Evolutionary conservation across 257 asterid species (phyloP).

Genomic region (Plantago ovata): DNA sequence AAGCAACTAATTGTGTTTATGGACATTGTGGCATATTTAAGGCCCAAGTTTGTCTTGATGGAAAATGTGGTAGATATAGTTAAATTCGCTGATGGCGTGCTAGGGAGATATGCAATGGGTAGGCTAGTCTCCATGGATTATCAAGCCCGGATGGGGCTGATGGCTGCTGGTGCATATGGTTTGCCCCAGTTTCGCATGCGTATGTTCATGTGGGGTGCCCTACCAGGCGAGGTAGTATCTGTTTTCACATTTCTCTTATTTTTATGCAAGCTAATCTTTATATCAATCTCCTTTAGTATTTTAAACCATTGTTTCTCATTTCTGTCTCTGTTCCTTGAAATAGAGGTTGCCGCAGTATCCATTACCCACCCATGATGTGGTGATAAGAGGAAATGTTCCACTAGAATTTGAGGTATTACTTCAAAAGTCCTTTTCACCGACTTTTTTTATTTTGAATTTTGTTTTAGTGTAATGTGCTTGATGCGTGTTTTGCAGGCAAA

Average conservation of each 20-base stretch:
- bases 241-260: too few relatives aligned
- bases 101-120: constrained; percentile 76
- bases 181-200: constrained; percentile 97
- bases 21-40: constrained; percentile 56
- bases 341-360: constrained; percentile 78
- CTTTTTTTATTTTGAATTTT: not conserved
- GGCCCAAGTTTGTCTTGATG: constrained; percentile 69
- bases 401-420: constrained; percentile 61
- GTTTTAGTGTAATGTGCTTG: not conserved
- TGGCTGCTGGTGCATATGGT: constrained; percentile 91
- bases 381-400: constrained; percentile 50
- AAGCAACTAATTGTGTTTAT: constrained; percentile 58
- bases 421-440: not conserved
- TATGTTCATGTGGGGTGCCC: constrained; percentile 95
- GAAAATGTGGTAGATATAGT: constrained; percentile 82
- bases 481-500: constrained; percentile 37
- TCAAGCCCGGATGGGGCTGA: constrained; percentile 72
- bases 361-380: constrained; percentile 68
- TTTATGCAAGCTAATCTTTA: not conserved
- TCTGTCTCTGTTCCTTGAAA: constrained; percentile 6
- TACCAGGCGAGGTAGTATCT: constrained; percentile 46
- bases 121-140: constrained; percentile 59
- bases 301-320: too few relatives aligned
- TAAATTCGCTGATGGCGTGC: constrained; percentile 52
- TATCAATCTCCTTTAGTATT: not conserved